A percentile compares a stretch with the other conserved stretches of the same genome.
Evolutionary conservation across 345 rosid species (phyloP).

Genomic region (Camelina neglecta): DNA sequence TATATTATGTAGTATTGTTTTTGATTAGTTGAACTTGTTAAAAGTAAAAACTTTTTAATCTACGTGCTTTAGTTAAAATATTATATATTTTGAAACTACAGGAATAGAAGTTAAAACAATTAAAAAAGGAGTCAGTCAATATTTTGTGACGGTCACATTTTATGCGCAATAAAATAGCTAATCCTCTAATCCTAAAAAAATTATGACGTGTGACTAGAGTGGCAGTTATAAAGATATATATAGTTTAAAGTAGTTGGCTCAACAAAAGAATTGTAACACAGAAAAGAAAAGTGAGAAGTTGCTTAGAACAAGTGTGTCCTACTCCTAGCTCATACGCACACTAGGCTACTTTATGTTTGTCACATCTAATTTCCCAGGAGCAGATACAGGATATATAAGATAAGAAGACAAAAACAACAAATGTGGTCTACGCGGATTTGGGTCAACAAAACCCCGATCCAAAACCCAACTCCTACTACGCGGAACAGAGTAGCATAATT

Average conservation of each 20-base stretch:
- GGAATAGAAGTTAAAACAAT: neutral
- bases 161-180: slow-evolving; percentile 3
- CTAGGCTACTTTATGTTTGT: neutral
- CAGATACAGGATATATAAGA: no score
- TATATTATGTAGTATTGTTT: no score
- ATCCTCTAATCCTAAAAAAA: neutral
- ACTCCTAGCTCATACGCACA: neutral
- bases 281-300: neutral
- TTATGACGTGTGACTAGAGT: neutral
- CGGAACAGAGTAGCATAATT: no score
- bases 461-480: no score
- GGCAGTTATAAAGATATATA: neutral
- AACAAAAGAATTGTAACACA: neutral
- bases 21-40: no score
- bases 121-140: slow-evolving; percentile 1
- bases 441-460: no score
- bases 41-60: no score
- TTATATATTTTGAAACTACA: no score
- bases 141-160: slow-evolving; percentile 15
- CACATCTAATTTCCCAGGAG: neutral
- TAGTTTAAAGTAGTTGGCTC: neutral
- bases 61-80: no score
- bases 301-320: neutral
- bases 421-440: no score
- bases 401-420: no score